Percentiles rank a stretch among this genome's conserved stretches.
Conservation (phyloP, 169 alveolate species). For the Plasmodium gonderi region DNA sequence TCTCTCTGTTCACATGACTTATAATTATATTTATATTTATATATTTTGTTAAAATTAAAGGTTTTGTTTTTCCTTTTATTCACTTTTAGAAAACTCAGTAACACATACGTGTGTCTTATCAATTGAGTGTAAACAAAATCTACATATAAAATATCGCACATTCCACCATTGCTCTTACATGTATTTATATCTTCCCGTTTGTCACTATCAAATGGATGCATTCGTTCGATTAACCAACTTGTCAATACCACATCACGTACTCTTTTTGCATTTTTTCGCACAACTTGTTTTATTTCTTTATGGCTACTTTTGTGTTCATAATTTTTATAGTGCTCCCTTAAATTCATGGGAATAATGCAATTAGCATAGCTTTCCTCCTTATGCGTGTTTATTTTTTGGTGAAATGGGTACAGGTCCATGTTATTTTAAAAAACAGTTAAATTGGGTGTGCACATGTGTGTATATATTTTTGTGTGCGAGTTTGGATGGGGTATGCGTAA, state of each 20-base stretch:
- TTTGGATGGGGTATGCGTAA: too few relatives aligned
- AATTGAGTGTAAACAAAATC: constrained; percentile 31
- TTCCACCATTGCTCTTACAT: background rate
- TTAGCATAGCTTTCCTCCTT: background rate
- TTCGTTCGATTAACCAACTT: background rate
- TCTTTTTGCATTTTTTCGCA: constrained; percentile 45
- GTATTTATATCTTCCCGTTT: background rate
- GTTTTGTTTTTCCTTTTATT: background rate
- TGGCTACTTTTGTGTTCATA: background rate
- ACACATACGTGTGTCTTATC: constrained; percentile 24
- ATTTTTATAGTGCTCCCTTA: constrained; percentile 14
- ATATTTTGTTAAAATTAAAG: constrained; percentile 27
- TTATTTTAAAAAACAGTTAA: background rate
- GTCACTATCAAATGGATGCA: background rate
- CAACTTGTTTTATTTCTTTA: constrained; percentile 1
- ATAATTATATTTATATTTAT: constrained; percentile 24
- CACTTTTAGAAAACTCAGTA: constrained; percentile 5
- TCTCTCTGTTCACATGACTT: background rate
- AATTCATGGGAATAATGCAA: constrained; percentile 2
- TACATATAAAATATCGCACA: background rate
- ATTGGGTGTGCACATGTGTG: too few relatives aligned
- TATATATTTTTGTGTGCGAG: too few relatives aligned
- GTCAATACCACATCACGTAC: constrained; percentile 17
- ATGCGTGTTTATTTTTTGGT: background rate
- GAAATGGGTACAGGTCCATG: background rate